Evolutionary conservation across 1,284 basidiomycete species (phyloP), one percentile per base, ranked within the genome.

Genomic region (Trichosporon asahii): DNA sequence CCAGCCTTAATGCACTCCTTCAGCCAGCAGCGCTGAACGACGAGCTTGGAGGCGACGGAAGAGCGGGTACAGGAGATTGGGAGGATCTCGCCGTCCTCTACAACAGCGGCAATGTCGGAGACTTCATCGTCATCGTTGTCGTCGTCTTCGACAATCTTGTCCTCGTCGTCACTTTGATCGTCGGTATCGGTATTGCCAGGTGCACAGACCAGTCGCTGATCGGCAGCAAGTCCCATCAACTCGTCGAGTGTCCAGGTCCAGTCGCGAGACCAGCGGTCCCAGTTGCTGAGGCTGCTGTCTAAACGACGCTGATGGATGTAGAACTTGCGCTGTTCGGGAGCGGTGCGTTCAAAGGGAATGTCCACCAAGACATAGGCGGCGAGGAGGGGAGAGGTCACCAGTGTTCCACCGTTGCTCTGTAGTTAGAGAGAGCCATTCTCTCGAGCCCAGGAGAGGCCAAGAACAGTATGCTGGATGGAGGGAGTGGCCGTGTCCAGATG

Each of bases 221-320:
- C 57, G 14, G 27, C 27, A n/a, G 57, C 57, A 7, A 61, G 57
- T 2, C 57, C 57, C 57, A 61, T 31, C 18, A 61, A 15, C 57
- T 61, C 29, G 8, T 61, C 57, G 29, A 61, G 57, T 5, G 57
- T 61, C 57, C 57, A 61, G 6, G 29, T 31, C 57, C 57, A 61
- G 18, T 61, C 57, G 6, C 57, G 31, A 7, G 57, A 61, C 57
- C 57, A 61, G 29, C 57, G 57, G 57, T 61, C 57, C 57, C 57
- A 61, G 29, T 61, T 61, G 57, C 57, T 61, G 57, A 61, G 57
- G 27, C 27, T 61, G 57, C 57, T 61, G 18, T 61, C 57, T 11
- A 23, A 61, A 9, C 11, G 29, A 4, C 57, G 27, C 6, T 31
- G 57, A 18, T 61, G 29, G 57, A 61, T 61, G 57, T 61, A 61